Conservation (phyloP, 139 green algal species). For the Tetradesmus lagerheimii region DNA sequence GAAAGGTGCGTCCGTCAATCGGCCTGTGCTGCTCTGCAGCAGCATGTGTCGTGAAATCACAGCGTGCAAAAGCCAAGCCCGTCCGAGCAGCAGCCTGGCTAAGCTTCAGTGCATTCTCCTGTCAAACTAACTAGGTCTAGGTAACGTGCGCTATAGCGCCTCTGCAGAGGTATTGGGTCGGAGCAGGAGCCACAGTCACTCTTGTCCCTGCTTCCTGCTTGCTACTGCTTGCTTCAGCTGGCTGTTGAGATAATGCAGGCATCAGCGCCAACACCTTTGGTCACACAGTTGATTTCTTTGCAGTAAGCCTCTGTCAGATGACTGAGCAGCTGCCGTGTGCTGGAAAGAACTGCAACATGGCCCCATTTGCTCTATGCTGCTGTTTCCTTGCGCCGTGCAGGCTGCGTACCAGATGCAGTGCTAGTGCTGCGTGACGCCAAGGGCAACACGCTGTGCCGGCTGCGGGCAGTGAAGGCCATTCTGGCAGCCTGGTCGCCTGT, state of each 20-base stretch:
- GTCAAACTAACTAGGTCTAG: no score
- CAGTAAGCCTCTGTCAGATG: no score
- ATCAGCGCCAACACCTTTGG: no score
- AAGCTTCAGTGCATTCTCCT: background rate
- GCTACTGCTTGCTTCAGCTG: no score
- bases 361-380: no score
- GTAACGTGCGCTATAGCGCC: background rate
- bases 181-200: no score
- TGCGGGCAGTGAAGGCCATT: conserved; percentile 19
- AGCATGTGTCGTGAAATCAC: background rate
- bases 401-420: conserved; percentile 4
- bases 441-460: background rate
- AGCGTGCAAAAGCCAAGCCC: no score
- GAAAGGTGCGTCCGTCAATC: background rate
- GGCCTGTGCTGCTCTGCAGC: background rate
- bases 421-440: conserved; percentile 34
- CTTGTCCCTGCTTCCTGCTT: no score
- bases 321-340: no score
- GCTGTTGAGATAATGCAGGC: no score
- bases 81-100: background rate
- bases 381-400: background rate
- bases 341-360: background rate
- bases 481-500: conserved; percentile 31
- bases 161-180: background rate
- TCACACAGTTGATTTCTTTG: no score